Evolutionary conservation across 495 filamentous ascomycete species (phyloP).

Genomic region (Annulohypoxylon bovei): DNA sequence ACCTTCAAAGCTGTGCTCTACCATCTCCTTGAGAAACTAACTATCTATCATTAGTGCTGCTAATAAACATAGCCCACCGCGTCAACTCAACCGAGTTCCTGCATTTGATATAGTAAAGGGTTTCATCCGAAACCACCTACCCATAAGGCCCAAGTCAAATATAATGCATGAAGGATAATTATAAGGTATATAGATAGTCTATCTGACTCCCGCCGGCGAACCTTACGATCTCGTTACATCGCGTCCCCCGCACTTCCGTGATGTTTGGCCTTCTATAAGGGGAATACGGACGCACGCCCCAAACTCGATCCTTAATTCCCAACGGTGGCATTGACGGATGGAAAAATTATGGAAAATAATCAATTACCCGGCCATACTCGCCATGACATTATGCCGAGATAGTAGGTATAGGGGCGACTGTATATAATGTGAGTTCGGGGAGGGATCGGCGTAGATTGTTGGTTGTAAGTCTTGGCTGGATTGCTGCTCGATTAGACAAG

Average conservation of each 20-base stretch:
- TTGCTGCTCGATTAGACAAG: slow-evolving; percentile 9
- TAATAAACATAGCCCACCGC: background rate
- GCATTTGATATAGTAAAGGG: slow-evolving; percentile 18
- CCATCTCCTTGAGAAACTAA: background rate
- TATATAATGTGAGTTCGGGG: slow-evolving; percentile 33
- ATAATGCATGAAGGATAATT: background rate
- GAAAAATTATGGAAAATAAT: slow-evolving; percentile 20
- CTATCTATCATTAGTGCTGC: slow-evolving; percentile 5
- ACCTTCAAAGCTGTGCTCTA: background rate
- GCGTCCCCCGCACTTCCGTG: slow-evolving; percentile 20
- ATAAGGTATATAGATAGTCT: background rate
- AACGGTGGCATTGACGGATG: slow-evolving; percentile 29
- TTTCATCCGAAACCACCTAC: slow-evolving; percentile 8
- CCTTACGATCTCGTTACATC: slow-evolving; percentile 26
- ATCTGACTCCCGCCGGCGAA: slow-evolving; percentile 3
- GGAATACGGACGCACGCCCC: slow-evolving; percentile 32
- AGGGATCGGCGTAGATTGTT: slow-evolving; percentile 27
- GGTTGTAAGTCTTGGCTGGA: background rate
- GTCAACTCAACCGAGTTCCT: slow-evolving; percentile 16
- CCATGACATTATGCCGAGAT: slow-evolving; percentile 33
- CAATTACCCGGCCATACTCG: slow-evolving; percentile 38
- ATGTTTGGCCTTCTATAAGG: slow-evolving; percentile 21
- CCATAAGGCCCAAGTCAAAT: background rate
- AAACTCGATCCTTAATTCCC: slow-evolving; percentile 14
- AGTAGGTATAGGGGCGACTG: slow-evolving; percentile 12